Base-by-base conservation (phyloP, 2,329 filamentous ascomycete species). In the Colletotrichum eleusines region DNA sequence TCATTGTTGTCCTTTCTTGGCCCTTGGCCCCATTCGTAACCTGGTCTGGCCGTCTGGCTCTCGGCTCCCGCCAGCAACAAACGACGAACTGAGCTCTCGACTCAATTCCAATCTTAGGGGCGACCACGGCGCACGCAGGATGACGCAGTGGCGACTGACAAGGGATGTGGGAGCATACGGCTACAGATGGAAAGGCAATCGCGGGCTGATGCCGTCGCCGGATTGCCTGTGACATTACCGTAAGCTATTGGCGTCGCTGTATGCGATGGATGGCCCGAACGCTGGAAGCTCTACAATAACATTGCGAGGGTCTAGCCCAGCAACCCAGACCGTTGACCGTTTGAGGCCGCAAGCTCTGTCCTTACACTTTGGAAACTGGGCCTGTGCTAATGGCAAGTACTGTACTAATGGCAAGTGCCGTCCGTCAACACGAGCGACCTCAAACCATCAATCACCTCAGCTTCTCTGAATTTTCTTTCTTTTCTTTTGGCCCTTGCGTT, bases 321-420 rank as follows among this genome's bases (percentile, higher is more conserved):
- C 63, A 51, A 59, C 67, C 48, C 67, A 42, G 67, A 44, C 55
- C 26, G 63, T 70, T 67, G 67, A 44, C 55, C 26, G 63, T 70
- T 67, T 70, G 67, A 57, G 50, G 62, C 57, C 61, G 67, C 67
- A 70, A 63, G 67, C 67, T 44, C 50, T 65, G 63, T 50, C 67
- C 63, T 35, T 61, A 61, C 67, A 66, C 42, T 26, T 55, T 66
- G 46, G 63, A 69, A 61, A 70, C 67, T 26, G 46, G 18, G 53
- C 44, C 53, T 69, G 51, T 61, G 60, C 53, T 57, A 5, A n/a
- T n/a, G n/a, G n/a, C n/a, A n/a, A n/a, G n/a, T n/a, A n/a, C n/a
- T n/a, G n/a, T n/a, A n/a, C n/a, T n/a, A n/a, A n/a, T n/a, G n/a
- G n/a, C n/a, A n/a, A n/a, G 33, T 28, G 62, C 14, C n/a, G 60